These are phyloP conservation scores for Fraxinus nigra DNA, from an alignment of 305 asterid genomes.

Conservation along the genomic window DNA sequence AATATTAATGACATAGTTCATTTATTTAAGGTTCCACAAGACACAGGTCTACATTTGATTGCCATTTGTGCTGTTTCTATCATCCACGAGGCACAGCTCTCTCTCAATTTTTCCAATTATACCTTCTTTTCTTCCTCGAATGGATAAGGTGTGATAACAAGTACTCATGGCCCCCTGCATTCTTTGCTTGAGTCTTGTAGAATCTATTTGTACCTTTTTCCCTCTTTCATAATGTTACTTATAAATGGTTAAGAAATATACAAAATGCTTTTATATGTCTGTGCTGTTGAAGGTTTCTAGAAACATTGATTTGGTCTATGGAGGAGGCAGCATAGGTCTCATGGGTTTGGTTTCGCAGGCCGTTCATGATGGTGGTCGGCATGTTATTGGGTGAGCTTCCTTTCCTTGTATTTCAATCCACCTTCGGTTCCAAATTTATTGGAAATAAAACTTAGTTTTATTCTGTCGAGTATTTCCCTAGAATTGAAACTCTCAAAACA, in stretches of 20 bases:
- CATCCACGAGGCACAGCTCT: background rate
- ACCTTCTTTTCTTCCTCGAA: background rate
- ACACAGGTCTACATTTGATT: background rate
- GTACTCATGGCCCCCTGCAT: background rate
- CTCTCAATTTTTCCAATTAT: background rate
- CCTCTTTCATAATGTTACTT: background rate
- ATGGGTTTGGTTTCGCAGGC: conserved; percentile 31
- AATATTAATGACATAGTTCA: background rate
- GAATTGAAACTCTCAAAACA: background rate
- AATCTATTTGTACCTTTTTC: background rate
- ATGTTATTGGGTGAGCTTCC: conserved; percentile 25
- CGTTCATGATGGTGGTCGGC: conserved; percentile 29
- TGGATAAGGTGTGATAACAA: background rate
- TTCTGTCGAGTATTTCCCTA: background rate
- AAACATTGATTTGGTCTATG: conserved; percentile 27
- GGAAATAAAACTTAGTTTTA: background rate
- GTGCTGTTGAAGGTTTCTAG: conserved; percentile 22
- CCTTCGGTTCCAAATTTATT: background rate
- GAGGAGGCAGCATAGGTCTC: conserved; percentile 33
- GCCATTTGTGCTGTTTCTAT: conserved; percentile 3
- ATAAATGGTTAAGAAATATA: background rate
- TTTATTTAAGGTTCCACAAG: background rate
- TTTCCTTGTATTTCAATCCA: background rate
- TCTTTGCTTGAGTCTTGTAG: background rate
- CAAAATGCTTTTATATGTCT: background rate